Percentiles rank a stretch among this genome's conserved stretches.
Evolutionary conservation across 1,284 basidiomycete genomes (phyloP).

Genomic region (Naganishia sp.): DNA sequence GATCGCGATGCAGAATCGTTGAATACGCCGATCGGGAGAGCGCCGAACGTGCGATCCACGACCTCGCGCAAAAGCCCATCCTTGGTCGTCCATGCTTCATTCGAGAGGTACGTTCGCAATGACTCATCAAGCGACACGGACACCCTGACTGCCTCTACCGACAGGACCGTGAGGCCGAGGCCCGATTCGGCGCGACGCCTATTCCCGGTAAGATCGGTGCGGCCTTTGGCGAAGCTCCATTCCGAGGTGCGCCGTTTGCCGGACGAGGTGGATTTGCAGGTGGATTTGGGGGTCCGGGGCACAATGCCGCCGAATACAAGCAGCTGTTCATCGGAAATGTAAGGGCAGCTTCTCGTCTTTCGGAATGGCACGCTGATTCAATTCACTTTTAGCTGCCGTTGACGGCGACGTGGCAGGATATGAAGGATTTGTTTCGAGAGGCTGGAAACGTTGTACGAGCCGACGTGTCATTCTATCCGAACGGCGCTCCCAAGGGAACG

Average conservation of each 20-base stretch:
- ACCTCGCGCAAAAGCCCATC: conserved; percentile 81
- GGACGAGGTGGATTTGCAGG: conserved; percentile 48
- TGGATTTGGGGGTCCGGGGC: conserved; percentile 36
- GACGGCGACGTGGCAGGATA: conserved; percentile 96
- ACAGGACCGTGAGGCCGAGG: conserved; percentile 93
- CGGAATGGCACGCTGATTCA: neutral
- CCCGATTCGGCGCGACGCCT: conserved; percentile 88
- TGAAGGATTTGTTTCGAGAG: conserved; percentile 93
- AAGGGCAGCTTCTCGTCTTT: conserved; percentile 44
- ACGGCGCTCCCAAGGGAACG: conserved; percentile 90
- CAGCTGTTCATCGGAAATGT: conserved; percentile 93
- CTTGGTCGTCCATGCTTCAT: conserved; percentile 93
- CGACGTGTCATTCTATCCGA: conserved; percentile 86
- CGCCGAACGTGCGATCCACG: conserved; percentile 77
- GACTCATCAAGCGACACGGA: neutral
- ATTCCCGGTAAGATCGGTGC: conserved; percentile 90
- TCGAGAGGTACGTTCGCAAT: conserved; percentile 70
- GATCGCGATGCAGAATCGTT: conserved; percentile 68
- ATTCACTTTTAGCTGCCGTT: conserved; percentile 69
- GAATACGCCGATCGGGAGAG: conserved; percentile 85
- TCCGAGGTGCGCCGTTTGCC: conserved; percentile 66
- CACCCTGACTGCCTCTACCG: conserved; percentile 3
- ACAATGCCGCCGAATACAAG: conserved; percentile 54
- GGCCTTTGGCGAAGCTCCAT: conserved; percentile 66
- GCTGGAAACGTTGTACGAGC: conserved; percentile 92